These are phyloP conservation scores for Penicillium sp. DNA, from an alignment of 2,329 filamentous ascomycete genomes.

Conservation along the genomic window DNA sequence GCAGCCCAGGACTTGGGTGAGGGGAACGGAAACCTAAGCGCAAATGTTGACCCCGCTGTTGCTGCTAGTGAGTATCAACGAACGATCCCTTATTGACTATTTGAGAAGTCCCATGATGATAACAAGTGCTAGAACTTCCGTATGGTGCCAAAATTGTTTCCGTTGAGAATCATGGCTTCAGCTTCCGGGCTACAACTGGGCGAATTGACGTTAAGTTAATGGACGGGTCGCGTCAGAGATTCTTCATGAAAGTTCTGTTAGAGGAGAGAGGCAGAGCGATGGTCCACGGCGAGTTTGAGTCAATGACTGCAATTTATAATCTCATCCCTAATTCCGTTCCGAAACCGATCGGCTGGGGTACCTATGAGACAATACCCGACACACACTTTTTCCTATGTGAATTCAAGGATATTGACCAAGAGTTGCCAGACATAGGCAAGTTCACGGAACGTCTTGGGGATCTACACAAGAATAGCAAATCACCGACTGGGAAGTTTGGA, in stretches of 20 bases:
- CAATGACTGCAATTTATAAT: not conserved
- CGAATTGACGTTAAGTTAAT: not conserved
- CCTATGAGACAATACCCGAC: not conserved
- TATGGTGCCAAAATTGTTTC: not conserved
- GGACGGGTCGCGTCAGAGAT: not conserved
- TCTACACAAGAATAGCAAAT: not conserved
- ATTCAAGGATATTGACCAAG: not conserved
- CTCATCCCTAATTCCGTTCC: not conserved
- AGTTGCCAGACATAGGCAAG: not conserved
- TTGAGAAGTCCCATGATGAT: not conserved
- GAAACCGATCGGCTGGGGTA: not conserved
- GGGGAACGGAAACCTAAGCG: not conserved
- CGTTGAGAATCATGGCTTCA: not conserved
- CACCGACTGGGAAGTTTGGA: not conserved
- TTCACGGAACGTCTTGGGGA: not conserved
- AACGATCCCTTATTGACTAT: not conserved
- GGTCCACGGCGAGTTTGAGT: not conserved
- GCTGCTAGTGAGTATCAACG: not conserved
- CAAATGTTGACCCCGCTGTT: not conserved
- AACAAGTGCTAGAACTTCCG: not conserved
- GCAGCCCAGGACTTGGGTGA: not conserved
- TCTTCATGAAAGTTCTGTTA: not conserved
- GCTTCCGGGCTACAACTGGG: not conserved
- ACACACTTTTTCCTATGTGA: not conserved
- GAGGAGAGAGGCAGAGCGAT: not conserved